Evolutionary conservation across 2,329 filamentous ascomycete genomes (phyloP).

Genomic region (Penicillium sp.): DNA sequence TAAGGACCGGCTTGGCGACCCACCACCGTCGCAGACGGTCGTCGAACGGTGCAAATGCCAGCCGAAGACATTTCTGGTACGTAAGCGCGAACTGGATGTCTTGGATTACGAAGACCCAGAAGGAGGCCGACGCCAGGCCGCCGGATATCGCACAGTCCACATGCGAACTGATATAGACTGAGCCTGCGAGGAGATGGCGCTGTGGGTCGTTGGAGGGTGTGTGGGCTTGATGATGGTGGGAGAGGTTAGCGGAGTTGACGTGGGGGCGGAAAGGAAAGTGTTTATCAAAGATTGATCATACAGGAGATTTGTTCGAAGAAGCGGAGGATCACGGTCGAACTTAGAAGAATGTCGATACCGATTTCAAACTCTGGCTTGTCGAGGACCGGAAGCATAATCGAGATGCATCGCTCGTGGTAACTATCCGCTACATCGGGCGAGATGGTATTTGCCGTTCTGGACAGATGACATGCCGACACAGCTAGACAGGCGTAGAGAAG

Average conservation of each 20-base stretch:
- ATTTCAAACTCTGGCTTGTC: slow-evolving; percentile 40
- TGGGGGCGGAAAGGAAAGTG: background rate
- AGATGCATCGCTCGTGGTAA: slow-evolving; percentile 45
- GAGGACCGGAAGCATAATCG: slow-evolving; percentile 42
- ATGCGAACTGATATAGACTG: slow-evolving; percentile 44
- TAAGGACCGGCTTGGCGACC: slow-evolving; percentile 32
- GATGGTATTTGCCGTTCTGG: slow-evolving; percentile 38
- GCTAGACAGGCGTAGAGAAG: slow-evolving; percentile 44
- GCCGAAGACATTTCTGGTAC: slow-evolving; percentile 40
- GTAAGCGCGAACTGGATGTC: slow-evolving; percentile 45
- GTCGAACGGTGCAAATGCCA: slow-evolving; percentile 41
- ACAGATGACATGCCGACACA: slow-evolving; percentile 43
- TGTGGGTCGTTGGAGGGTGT: slow-evolving; percentile 43
- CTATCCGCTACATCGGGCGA: slow-evolving; percentile 38
- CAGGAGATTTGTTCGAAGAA: slow-evolving; percentile 46
- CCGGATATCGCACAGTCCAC: slow-evolving; percentile 42
- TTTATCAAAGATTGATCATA: slow-evolving; percentile 24
- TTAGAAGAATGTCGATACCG: slow-evolving; percentile 42
- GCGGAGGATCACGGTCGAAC: slow-evolving; percentile 44
- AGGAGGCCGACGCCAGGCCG: slow-evolving; percentile 42
- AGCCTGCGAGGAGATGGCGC: slow-evolving; percentile 44
- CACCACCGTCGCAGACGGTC: slow-evolving; percentile 39
- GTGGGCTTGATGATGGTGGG: slow-evolving; percentile 31
- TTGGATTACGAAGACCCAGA: slow-evolving; percentile 46
- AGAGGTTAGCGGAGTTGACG: slow-evolving; percentile 7